Base-by-base conservation (phyloP, 495 filamentous ascomycete species). In the Filosporella fistucella region DNA sequence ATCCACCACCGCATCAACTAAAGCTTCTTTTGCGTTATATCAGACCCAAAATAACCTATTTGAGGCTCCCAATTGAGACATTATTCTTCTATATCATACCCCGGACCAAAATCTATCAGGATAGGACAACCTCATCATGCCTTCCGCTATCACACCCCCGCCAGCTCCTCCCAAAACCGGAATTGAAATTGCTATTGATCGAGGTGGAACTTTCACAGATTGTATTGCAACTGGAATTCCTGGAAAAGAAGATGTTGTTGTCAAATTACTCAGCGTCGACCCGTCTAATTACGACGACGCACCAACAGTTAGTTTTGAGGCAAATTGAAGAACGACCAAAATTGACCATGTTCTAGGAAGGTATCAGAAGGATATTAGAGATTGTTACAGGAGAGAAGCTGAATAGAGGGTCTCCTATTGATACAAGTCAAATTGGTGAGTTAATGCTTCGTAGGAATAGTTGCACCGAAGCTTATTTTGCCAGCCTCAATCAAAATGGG, bases 141-240 rank as follows among this genome's bases (percentile, higher is more conserved):
- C 44, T 24, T 47, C 44, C 3, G 44, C 44, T 18, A 14, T 35
- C 20, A n/a, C n/a, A n/a, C 44, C 44, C 1, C 29, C 44, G 12
- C 44, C 44, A 10, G 11, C 29, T 4, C 26, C 44, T 3, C 7
- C 12, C 8, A 47, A 26, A 14, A 3, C 29, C 23, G 44, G 44
- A 16, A 36, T 47, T 20, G 44, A 47, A 22, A 76, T 78, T 52
- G 74, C 74, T 49, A 78, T 77, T 45, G 75, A 78, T 63, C 76
- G 82, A 24, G 81, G 81, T 48, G 81, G 82, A 50, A 85, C 81
- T 24, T 85, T 85, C 58, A 81, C 80, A 30, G 81, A 83, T 61
- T 80, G 76, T 51, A 76, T 84, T 36, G 82, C 81, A 35, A 80
- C 78, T 45, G 67, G n/a, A n/a, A n/a, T 70, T 39, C 34, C 37